Conservation (phyloP, 1,284 basidiomycete genomes). For the Melampsora americana region DNA sequence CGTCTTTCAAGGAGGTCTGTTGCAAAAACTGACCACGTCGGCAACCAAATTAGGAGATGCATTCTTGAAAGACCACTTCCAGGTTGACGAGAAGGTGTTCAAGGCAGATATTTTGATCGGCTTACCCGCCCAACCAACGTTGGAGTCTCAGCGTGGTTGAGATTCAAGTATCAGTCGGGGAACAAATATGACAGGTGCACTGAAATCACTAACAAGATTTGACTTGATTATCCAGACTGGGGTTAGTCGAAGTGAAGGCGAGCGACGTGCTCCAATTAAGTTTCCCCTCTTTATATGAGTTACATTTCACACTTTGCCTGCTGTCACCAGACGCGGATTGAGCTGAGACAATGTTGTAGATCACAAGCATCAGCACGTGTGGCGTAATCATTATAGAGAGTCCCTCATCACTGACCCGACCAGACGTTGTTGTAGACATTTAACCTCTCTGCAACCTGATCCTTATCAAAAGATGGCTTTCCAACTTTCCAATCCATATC, state of each 20-base stretch:
- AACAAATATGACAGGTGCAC: too few species aligned
- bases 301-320: slow-evolving; percentile 1
- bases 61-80: neutral
- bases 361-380: neutral
- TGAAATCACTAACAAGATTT: slow-evolving; percentile 3
- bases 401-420: neutral
- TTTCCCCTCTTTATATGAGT: neutral
- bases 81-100: neutral
- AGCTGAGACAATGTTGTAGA: neutral
- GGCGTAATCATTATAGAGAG: neutral
- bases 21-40: neutral
- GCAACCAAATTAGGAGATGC: neutral
- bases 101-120: neutral
- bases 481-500: neutral
- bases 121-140: slow-evolving; percentile 1
- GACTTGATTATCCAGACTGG: slow-evolving; percentile 1
- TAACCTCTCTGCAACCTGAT: slow-evolving; percentile 3
- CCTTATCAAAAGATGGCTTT: slow-evolving; percentile 1
- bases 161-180: too few species aligned
- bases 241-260: neutral
- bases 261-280: neutral
- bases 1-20: neutral
- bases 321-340: neutral
- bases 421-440: neutral
- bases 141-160: neutral